Percentiles rank a stretch among this genome's conserved stretches.
These are phyloP conservation scores for Trichosporon sp. DNA, from an alignment of 1,284 basidiomycete species.

Conservation along the genomic window DNA sequence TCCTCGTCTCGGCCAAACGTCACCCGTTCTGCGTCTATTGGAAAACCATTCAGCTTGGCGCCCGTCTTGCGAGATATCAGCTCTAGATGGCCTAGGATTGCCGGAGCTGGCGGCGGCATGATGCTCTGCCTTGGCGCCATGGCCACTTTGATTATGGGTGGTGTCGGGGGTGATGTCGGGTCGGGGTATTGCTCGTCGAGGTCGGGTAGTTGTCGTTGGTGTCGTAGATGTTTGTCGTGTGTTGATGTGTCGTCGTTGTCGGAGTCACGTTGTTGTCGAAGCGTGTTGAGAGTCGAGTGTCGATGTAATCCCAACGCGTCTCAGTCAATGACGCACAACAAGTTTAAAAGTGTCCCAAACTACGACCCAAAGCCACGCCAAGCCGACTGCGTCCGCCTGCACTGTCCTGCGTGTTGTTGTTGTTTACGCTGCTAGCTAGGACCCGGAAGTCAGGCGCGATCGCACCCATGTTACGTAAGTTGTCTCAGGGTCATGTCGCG, in stretches of 20 bases:
- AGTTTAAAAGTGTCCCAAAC: neutral
- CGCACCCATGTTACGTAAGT: neutral
- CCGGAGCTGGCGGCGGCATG: neutral
- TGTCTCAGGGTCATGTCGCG: neutral
- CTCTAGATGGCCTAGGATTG: conserved; percentile 28
- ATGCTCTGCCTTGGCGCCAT: neutral
- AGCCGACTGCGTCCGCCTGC: neutral
- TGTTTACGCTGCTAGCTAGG: neutral
- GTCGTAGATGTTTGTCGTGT: neutral
- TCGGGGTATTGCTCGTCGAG: neutral
- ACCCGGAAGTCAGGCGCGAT: conserved; percentile 2
- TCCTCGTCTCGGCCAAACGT: conserved; percentile 41
- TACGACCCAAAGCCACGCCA: too few relatives aligned
- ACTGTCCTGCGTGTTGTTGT: neutral
- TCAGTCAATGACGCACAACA: too few relatives aligned
- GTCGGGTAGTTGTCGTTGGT: too few relatives aligned
- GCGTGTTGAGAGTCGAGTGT: neutral
- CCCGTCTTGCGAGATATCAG: conserved; percentile 33
- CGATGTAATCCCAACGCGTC: too few relatives aligned
- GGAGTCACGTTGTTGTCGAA: too few relatives aligned
- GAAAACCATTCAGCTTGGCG: conserved; percentile 25
- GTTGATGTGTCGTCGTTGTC: neutral
- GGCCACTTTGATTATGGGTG: neutral
- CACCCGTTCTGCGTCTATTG: conserved; percentile 34
- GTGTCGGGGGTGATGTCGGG: neutral